Conservation (phyloP, 2,329 filamentous ascomycete species). For the Chaetomium globosum region DNA sequence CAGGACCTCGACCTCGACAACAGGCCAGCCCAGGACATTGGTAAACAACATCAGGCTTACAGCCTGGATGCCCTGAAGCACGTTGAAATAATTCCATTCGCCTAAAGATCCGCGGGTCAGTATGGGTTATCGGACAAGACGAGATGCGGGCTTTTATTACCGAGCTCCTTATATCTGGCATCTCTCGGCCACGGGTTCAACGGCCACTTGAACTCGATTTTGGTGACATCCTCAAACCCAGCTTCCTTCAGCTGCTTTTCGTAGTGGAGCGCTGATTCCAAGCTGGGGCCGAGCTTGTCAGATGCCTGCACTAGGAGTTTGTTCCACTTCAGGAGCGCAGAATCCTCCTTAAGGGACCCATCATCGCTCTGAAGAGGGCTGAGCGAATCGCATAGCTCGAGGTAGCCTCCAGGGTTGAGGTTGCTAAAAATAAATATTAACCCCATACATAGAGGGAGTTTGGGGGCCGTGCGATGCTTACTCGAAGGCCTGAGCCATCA, state of each 20-base stretch:
- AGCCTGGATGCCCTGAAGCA: constrained; percentile 8
- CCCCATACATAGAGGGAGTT: constrained; percentile 37
- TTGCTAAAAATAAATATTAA: constrained; percentile 43
- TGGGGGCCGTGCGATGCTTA: background rate
- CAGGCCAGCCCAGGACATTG: constrained; percentile 25
- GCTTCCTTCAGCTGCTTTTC: constrained; percentile 46
- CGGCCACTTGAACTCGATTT: constrained; percentile 50
- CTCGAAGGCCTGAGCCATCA: constrained; percentile 35
- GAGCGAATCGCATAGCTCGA: constrained; percentile 16
- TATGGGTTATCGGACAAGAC: background rate
- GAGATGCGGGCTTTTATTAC: background rate
- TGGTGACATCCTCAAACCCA: constrained; percentile 54
- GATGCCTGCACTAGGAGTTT: background rate
- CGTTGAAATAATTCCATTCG: constrained; percentile 6
- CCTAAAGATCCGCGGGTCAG: background rate
- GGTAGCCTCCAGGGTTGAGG: constrained; percentile 20
- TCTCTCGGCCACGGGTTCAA: constrained; percentile 53
- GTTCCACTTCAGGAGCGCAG: constrained; percentile 13
- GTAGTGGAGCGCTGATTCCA: background rate
- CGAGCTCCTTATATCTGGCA: constrained; percentile 48
- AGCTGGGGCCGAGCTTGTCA: background rate
- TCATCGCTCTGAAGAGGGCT: constrained; percentile 41
- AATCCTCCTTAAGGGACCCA: constrained; percentile 35
- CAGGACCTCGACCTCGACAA: constrained; percentile 26
- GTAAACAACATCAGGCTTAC: constrained; percentile 21